Evolutionary conservation across 345 rosid species (phyloP).

Genomic region (Euphorbia lathyris): DNA sequence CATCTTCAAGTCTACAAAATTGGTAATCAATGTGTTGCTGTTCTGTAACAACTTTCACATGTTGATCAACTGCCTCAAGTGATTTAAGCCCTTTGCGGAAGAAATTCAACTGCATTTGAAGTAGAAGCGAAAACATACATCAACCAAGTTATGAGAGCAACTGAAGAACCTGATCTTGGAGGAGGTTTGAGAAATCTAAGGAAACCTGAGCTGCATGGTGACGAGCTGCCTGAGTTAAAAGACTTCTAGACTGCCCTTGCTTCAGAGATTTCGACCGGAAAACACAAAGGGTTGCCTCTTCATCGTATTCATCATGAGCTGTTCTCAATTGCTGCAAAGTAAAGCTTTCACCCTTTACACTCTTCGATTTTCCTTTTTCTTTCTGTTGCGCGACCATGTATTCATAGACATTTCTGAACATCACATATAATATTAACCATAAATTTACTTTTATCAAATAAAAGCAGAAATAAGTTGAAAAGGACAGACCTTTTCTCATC

Average conservation of each 20-base stretch:
- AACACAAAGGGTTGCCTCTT: conserved; percentile 78
- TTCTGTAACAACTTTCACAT: conserved; percentile 60
- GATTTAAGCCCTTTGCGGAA: conserved; percentile 77
- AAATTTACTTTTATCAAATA: conserved; percentile 17
- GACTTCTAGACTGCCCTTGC: conserved; percentile 88
- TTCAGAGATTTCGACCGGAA: conserved; percentile 91
- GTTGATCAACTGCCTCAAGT: conserved; percentile 73
- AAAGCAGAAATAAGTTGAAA: conserved; percentile 12
- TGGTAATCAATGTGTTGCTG: conserved; percentile 84
- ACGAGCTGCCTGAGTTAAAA: conserved; percentile 87
- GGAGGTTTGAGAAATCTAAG: not conserved
- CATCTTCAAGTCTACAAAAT: conserved; percentile 63
- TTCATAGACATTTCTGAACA: conserved; percentile 68
- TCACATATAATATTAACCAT: conserved; percentile 25
- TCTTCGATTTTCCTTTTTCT: conserved; percentile 76
- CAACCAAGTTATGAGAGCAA: conserved; percentile 6
- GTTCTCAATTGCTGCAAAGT: conserved; percentile 56
- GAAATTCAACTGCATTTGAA: conserved; percentile 65
- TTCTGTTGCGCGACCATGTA: conserved; percentile 69
- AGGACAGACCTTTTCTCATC: conserved; percentile 79
- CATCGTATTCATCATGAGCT: conserved; percentile 71
- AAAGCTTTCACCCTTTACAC: conserved; percentile 63
- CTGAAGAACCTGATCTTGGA: conserved; percentile 7
- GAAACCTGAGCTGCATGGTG: conserved; percentile 98
- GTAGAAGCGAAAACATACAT: conserved; percentile 18